Evolutionary conservation across 2,329 filamentous ascomycete genomes (phyloP).

Genomic region (Penicillium sp.): DNA sequence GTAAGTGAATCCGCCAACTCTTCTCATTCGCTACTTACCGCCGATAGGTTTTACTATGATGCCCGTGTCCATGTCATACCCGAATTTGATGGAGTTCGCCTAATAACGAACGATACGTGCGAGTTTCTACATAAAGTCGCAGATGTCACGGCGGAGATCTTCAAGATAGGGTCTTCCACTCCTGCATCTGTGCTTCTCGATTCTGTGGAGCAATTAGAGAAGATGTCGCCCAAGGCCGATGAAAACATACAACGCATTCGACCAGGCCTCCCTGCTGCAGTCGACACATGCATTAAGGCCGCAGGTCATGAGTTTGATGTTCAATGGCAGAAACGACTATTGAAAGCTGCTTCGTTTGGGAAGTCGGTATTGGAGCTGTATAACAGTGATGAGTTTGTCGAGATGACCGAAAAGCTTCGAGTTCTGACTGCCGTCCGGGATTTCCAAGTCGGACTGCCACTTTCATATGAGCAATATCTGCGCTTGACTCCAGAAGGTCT

Average conservation of each 20-base stretch:
- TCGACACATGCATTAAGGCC: constrained; percentile 90
- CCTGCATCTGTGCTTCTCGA: constrained; percentile 92
- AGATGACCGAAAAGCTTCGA: constrained; percentile 92
- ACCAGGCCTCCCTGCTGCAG: constrained; percentile 83
- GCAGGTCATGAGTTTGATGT: constrained; percentile 89
- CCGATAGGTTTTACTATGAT: constrained; percentile 79
- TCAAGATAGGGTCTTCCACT: constrained; percentile 83
- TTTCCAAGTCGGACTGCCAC: constrained; percentile 85
- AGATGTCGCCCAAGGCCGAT: constrained; percentile 94
- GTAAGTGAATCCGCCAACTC: constrained; percentile 34
- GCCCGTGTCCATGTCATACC: constrained; percentile 86
- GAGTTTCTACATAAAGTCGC: constrained; percentile 97
- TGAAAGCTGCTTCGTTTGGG: constrained; percentile 96
- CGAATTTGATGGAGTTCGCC: constrained; percentile 84
- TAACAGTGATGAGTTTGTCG: constrained; percentile 97
- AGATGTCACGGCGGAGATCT: constrained; percentile 84
- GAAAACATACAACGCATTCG: constrained; percentile 96
- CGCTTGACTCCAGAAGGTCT: constrained; percentile 86
- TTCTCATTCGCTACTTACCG: constrained; percentile 20
- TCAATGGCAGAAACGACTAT: constrained; percentile 90
- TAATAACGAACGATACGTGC: constrained; percentile 92
- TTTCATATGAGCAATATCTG: constrained; percentile 93
- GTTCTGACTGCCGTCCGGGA: constrained; percentile 91
- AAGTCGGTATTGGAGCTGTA: constrained; percentile 97
- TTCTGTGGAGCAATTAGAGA: constrained; percentile 86